A percentile compares a stretch with the other conserved stretches of the same genome.
These are phyloP conservation scores for Taphrina sp. DNA, from an alignment of 1,139 yeast species.

Conservation along the genomic window DNA sequence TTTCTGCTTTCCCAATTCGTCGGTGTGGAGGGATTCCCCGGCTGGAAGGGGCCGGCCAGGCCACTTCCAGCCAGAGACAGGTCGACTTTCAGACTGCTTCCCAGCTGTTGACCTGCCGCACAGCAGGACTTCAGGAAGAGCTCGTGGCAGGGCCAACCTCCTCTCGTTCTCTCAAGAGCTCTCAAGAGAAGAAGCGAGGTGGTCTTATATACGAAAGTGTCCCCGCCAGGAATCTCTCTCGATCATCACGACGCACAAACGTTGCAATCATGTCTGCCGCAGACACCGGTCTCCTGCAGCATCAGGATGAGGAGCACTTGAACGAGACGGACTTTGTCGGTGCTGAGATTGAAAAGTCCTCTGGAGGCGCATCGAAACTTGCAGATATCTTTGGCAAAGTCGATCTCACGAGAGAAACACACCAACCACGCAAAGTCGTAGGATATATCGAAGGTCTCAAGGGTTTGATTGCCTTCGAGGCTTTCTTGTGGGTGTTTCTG, in stretches of 20 bases:
- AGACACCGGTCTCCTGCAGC: conserved; percentile 8
- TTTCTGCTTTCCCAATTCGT: no score
- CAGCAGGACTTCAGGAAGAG: no score
- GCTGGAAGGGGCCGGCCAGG: no score
- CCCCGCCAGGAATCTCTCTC: no score
- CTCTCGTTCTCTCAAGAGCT: no score
- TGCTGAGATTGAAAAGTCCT: conserved; percentile 12
- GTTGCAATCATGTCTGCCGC: conserved; percentile 1
- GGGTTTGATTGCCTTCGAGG: conserved; percentile 29
- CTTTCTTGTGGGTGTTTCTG: conserved; percentile 31
- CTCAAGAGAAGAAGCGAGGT: no score
- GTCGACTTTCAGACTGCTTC: no score
- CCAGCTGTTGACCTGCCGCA: no score
- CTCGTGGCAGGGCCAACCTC: no score
- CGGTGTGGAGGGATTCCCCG: no score
- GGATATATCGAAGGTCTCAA: conserved; percentile 20
- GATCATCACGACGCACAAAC: not conserved
- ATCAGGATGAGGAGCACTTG: conserved; percentile 20
- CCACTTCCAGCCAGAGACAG: no score
- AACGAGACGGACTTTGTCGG: conserved; percentile 27
- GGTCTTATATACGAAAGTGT: no score
- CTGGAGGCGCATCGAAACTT: not conserved
- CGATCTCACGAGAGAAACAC: conserved; percentile 3
- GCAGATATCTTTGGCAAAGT: conserved; percentile 2
- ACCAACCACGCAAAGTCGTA: conserved; percentile 2